Evolutionary conservation across 805 yeast species (phyloP).

Genomic region (Starmerella tilneyi): DNA sequence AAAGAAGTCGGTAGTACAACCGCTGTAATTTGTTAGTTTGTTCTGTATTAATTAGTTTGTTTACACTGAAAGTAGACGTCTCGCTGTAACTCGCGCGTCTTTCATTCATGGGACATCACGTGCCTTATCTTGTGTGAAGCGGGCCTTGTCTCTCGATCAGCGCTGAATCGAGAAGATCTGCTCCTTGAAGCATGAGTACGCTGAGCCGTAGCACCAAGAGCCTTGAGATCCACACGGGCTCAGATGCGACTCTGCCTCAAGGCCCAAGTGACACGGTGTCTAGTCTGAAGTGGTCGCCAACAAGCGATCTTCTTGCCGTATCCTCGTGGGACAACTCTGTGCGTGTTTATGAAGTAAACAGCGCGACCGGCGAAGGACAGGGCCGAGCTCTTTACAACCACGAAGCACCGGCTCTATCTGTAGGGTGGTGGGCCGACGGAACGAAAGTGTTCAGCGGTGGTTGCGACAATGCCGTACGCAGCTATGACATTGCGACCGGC

Average conservation of each 20-base stretch:
- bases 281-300: conserved; percentile 77
- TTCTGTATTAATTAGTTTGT: too few species aligned
- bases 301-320: conserved; percentile 67
- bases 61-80: too few species aligned
- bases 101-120: too few species aligned
- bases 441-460: conserved; percentile 82
- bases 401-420: conserved; percentile 72
- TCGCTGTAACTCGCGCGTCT: too few species aligned
- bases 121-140: too few species aligned
- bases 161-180: too few species aligned
- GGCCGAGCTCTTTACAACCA: conserved; percentile 87
- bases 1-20: not conserved
- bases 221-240: conserved; percentile 13
- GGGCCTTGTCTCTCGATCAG: too few species aligned
- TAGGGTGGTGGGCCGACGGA: conserved; percentile 82
- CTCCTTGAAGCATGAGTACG: too few species aligned
- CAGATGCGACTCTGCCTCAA: conserved; percentile 20
- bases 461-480: conserved; percentile 74
- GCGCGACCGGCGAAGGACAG: conserved; percentile 58
- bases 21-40: too few species aligned
- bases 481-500: conserved; percentile 73
- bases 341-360: conserved; percentile 75
- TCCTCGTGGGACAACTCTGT: conserved; percentile 94
- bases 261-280: conserved; percentile 58
- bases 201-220: conserved; percentile 7